phyloP scores from a whole-genome alignment of 1,139 yeast genomes.

The Nadsonia commutata region DNA sequence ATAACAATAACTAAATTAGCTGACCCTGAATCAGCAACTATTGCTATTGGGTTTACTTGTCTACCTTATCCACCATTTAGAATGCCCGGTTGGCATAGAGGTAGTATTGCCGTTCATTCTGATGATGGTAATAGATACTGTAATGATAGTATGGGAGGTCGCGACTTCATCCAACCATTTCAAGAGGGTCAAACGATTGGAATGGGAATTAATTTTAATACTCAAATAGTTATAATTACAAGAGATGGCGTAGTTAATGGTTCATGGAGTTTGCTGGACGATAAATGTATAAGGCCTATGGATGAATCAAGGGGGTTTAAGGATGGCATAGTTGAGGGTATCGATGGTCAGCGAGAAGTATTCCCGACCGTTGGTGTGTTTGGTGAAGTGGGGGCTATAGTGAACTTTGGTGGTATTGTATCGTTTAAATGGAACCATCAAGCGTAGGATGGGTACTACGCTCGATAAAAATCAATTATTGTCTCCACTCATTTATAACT shows the following conservation, averaged over 20 bases:
- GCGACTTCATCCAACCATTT: slow-evolving; percentile 14
- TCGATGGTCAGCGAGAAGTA: slow-evolving; percentile 15
- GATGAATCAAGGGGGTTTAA: slow-evolving; percentile 12
- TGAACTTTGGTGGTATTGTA: slow-evolving; percentile 10
- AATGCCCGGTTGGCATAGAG: slow-evolving; percentile 21
- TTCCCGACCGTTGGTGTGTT: slow-evolving; percentile 18
- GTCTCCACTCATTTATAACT: too few species aligned
- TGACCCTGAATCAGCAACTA: slow-evolving; percentile 12
- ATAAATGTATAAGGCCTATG: slow-evolving; percentile 9
- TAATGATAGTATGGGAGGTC: slow-evolving; percentile 16
- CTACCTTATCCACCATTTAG: slow-evolving; percentile 19
- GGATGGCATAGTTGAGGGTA: slow-evolving; percentile 15
- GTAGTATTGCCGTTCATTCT: slow-evolving; percentile 18
- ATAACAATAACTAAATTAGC: slow-evolving; percentile 13
- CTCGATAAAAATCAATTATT: too few species aligned
- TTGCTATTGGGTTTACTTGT: slow-evolving; percentile 18
- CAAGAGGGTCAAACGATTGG: slow-evolving; percentile 16
- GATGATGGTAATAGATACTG: slow-evolving; percentile 20
- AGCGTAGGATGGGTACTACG: too few species aligned
- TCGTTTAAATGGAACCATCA: neutral
- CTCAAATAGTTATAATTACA: slow-evolving; percentile 12
- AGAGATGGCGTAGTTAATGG: slow-evolving; percentile 13
- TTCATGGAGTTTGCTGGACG: slow-evolving; percentile 15
- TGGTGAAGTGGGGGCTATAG: slow-evolving; percentile 16
- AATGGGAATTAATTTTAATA: slow-evolving; percentile 15